A percentile compares a stretch with the other conserved stretches of the same genome.
Evolutionary conservation across 495 filamentous ascomycete genomes (phyloP).

Genomic region (Podospora pseudoanserina): DNA sequence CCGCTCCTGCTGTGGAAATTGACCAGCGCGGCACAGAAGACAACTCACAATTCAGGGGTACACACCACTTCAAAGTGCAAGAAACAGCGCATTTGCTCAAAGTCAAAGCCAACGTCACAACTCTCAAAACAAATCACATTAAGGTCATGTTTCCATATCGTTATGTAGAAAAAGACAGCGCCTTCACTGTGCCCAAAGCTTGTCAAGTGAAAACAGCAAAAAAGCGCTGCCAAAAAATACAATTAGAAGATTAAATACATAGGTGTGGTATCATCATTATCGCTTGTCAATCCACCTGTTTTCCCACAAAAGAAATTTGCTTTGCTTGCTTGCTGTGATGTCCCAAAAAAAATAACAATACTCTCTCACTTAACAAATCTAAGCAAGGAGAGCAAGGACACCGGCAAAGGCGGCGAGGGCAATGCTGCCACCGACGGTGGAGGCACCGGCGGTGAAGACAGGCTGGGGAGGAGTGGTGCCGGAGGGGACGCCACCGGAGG

Average conservation of each 20-base stretch:
- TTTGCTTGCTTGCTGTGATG: neutral
- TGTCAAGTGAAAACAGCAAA: conserved; percentile 4
- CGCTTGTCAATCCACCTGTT: conserved; percentile 17
- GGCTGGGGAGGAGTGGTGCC: conserved; percentile 34
- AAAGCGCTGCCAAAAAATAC: conserved; percentile 28
- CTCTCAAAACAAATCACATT: neutral
- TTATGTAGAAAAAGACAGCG: conserved; percentile 6
- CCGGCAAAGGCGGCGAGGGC: conserved; percentile 40
- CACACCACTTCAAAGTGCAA: neutral
- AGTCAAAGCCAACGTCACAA: neutral
- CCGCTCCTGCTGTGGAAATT: neutral
- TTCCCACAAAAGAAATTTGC: conserved; percentile 14
- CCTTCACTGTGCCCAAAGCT: neutral
- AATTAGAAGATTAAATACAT: conserved; percentile 49
- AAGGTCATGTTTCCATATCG: conserved; percentile 4
- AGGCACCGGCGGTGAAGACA: conserved; percentile 46
- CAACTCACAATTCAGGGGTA: neutral
- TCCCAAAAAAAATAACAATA: neutral
- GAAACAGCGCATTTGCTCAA: neutral
- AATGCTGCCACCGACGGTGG: conserved; percentile 28
- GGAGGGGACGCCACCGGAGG: conserved; percentile 31
- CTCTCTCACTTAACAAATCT: conserved; percentile 29
- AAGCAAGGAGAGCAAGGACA: conserved; percentile 51
- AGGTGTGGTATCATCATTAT: conserved; percentile 33
- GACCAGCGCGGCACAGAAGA: neutral